Conservation (phyloP, 257 asterid species). For the Nicotiana sylvestris region DNA sequence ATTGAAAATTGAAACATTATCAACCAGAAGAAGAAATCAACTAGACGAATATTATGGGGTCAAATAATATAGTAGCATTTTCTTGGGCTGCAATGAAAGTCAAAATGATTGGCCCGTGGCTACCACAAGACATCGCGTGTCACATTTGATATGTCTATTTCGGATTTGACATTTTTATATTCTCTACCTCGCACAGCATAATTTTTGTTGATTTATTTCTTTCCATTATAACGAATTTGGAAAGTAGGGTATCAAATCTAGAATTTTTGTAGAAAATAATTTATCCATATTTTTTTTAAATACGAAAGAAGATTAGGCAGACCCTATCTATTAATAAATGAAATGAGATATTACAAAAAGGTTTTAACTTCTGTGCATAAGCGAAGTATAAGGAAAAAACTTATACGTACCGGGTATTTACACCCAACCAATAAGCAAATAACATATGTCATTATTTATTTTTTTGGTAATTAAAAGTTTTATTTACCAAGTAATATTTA, state of each 20-base stretch:
- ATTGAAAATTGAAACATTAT: not conserved
- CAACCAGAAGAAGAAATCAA: slow-evolving; percentile 7
- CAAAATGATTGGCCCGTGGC: slow-evolving; percentile 24
- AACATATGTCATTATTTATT: no score
- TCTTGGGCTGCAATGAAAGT: slow-evolving; percentile 38
- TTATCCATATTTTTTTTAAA: not conserved
- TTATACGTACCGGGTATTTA: no score
- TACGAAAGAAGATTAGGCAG: not conserved
- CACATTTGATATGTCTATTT: slow-evolving; percentile 18
- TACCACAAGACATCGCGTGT: slow-evolving; percentile 26
- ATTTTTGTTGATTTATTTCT: not conserved
- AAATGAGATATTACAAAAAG: no score
- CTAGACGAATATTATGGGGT: not conserved
- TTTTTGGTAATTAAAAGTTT: no score
- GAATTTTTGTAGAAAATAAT: not conserved
- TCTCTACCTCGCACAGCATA: not conserved
- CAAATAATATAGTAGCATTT: slow-evolving; percentile 19
- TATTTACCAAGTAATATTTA: no score
- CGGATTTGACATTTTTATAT: slow-evolving; percentile 19
- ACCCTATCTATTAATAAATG: not conserved
- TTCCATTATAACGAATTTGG: not conserved
- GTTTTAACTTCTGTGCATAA: no score
- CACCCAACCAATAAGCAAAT: no score
- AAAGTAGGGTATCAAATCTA: not conserved
- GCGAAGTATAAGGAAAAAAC: no score